Base-by-base conservation (phyloP, 164 flowering plant genomes). In the Vitis labrusca region DNA sequence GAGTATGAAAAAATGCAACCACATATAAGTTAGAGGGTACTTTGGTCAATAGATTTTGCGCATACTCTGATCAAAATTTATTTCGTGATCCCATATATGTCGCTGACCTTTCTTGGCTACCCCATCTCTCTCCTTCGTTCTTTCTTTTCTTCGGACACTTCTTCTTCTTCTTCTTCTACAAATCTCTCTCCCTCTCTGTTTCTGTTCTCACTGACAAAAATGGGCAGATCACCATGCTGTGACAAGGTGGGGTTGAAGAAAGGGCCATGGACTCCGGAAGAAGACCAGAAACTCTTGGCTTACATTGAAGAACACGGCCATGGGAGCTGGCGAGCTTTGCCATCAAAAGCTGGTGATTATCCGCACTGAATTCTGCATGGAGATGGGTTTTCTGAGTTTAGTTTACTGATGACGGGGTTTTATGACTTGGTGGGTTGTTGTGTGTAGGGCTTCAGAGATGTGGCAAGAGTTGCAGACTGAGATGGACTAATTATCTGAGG, bases 231-330 rank as follows among this genome's bases (percentile, higher is more conserved):
- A 44, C 94, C 94, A 0, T 87, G 97, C 72, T 90, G 97, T 57
- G 94, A 93, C 65, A 93, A 91, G 67, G 89, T 90, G 3, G 98
- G 98, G 1, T 72, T 93, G 82, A 93, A 91, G 89, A 93, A 91
- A 83, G 97, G 98, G 0, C 95, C 98, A 32, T 93, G 98, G 98
- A 93, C 98, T 2, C 97, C 98, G 8, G 97, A 93, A 77, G 98
- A 93, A 82, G 98, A 94, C 71, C 94, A 91, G 69, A 94, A 91
- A 72, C 97, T 94, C 70, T 78, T 94, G n/a, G 97, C 97, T 72
- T 85, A 86, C 79, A 89, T 94, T 63, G 94, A 94, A 77, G 89
- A 90, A 79, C 92, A 94, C 67, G 98, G 98, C 66, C 97, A 94
- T 80, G 98, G 98, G 8, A 92, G 96, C 78, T 94, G 98, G 98